Evolutionary conservation across 768 basidiomycete genomes (phyloP).

Genomic region (Mycena chlorophos): DNA sequence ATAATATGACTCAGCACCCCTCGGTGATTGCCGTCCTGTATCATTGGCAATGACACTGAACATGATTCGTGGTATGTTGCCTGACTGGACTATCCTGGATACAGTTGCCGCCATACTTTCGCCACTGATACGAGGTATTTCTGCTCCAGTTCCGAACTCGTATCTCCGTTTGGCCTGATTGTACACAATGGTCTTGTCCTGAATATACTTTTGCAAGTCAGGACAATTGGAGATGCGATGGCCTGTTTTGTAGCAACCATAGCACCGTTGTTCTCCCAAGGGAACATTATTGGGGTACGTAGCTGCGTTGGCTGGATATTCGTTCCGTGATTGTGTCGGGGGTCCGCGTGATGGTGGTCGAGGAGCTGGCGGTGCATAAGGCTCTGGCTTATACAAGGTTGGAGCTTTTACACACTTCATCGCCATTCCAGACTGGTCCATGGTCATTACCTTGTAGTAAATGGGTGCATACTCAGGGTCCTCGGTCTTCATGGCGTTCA

Average conservation of each 20-base stretch:
- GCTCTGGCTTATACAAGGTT: background rate
- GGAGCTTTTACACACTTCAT: slow-evolving; percentile 3
- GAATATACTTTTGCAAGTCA: background rate
- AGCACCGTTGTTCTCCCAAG: background rate
- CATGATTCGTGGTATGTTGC: background rate
- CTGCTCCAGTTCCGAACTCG: background rate
- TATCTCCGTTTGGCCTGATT: background rate
- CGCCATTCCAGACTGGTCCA: slow-evolving; percentile 3
- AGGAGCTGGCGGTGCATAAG: background rate
- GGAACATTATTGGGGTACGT: slow-evolving; percentile 7
- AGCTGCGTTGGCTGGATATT: background rate
- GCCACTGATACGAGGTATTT: background rate
- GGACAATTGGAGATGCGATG: background rate
- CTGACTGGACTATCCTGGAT: background rate
- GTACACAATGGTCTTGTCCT: background rate
- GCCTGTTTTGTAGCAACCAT: background rate
- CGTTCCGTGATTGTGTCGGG: background rate
- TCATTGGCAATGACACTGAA: background rate
- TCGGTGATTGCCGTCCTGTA: too few relatives aligned
- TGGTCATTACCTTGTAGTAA: slow-evolving; percentile 13
- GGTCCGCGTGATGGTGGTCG: background rate
- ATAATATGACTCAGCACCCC: too few relatives aligned
- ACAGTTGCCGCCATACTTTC: background rate
- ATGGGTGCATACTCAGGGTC: slow-evolving; percentile 16
- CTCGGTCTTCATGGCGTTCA: slow-evolving; percentile 14